Evolutionary conservation across 2,329 filamentous ascomycete species (phyloP), one percentile per base, ranked within the genome.

Genomic region (Aspergillus phoenicis): DNA sequence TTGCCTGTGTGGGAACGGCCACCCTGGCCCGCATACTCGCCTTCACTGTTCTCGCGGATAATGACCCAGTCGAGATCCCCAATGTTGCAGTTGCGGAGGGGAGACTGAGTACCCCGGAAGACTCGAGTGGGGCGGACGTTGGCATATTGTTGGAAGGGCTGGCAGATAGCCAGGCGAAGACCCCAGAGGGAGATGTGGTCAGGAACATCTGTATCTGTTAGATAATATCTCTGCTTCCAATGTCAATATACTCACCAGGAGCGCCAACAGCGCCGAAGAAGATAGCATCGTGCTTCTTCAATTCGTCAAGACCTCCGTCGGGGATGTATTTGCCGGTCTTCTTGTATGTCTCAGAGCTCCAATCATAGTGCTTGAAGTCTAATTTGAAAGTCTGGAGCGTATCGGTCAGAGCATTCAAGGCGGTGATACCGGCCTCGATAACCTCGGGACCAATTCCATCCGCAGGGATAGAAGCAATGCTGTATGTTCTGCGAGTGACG

Each of bases 401-500:
- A 36, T 70, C 64, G 1, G 68, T 64, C 49, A 75, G 62, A 11
- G 73, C 70, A 49, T 86, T 80, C 54, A 91, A 75, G 0, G 88
- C 89, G 45, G 82, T 78, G 8, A 90, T 84, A 2, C 86, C 87
- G 1, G 86, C 86, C 33, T 82, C 78, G 73, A 89, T 85, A 10
- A 91, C 88, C 73, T 91, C 89, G 1, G 83, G 83, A 1, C 89
- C 88, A 62, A 91, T 90, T 57, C 88, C 88, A 69, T 91, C 88
- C 7, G 86, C 89, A 0, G 87, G 87, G 58, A 91, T 88, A 30
- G 81, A 83, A n/a, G 87, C 87, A 62, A 89, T 87, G 55, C 71
- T 79, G 67, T 83, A 81, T 6, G 45, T 49, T 3, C 33, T 36
- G 33, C 33, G 33, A 36, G 33, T 36, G 33, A 36, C 33, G 1